Evolutionary conservation across 164 flowering plant species (phyloP).

Genomic region (Berberis thunbergii): DNA sequence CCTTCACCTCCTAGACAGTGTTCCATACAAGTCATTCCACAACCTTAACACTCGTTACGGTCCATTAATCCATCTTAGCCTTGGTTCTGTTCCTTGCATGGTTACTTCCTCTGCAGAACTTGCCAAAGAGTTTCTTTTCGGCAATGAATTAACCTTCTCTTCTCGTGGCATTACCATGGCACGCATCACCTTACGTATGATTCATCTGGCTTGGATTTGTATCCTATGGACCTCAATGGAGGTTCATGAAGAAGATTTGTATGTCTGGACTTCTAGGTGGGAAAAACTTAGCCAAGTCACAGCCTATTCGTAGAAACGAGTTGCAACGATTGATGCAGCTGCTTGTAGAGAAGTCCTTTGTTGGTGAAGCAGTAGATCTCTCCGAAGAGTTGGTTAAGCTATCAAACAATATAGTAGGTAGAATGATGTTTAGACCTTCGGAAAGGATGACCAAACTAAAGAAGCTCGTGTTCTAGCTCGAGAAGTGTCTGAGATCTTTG

Average conservation of each 20-base stretch:
- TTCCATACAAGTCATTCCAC: not conserved
- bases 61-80: not conserved
- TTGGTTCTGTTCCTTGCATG: not conserved
- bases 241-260: not conserved
- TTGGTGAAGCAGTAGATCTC: not conserved
- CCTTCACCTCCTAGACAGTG: not conserved
- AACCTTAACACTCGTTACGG: not conserved
- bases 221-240: not conserved
- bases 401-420: not conserved
- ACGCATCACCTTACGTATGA: not conserved
- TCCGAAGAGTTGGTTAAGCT: conserved; percentile 3
- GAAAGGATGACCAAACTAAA: conserved; percentile 1
- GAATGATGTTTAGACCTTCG: conserved; percentile 1
- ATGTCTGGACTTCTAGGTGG: not conserved
- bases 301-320: not conserved
- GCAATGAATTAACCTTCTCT: not conserved
- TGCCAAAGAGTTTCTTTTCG: not conserved
- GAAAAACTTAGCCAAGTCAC: not conserved
- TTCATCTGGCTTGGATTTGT: not conserved
- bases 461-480: not conserved
- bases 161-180: not conserved
- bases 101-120: not conserved
- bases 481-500: conserved; percentile 2
- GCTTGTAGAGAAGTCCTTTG: not conserved
- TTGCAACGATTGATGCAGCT: not conserved